Conservation (phyloP, 2,329 filamentous ascomycete species). For the Cryoendolithus antarcticus region DNA sequence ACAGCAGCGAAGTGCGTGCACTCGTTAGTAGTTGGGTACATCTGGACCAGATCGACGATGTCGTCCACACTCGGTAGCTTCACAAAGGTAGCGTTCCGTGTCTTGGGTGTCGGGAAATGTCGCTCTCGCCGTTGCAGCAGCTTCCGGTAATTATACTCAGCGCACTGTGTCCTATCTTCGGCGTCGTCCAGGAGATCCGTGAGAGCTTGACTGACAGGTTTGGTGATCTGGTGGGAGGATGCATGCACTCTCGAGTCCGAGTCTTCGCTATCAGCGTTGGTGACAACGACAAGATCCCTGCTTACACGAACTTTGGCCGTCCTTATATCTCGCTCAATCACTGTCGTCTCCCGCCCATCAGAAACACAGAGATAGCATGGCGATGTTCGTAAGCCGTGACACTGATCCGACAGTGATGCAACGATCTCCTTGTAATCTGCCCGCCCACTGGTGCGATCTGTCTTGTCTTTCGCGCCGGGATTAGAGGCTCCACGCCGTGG, state of each 20-base stretch:
- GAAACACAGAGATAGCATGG: slow-evolving; percentile 47
- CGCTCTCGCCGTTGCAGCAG: slow-evolving; percentile 1
- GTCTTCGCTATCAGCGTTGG: slow-evolving; percentile 39
- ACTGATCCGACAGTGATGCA: not conserved
- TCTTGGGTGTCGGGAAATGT: not conserved
- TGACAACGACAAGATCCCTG: slow-evolving; percentile 41
- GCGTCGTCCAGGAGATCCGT: slow-evolving; percentile 24
- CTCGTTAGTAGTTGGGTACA: slow-evolving; percentile 44
- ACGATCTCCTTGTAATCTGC: slow-evolving; percentile 19
- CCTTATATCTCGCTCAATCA: slow-evolving; percentile 45
- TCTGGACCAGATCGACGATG: slow-evolving; percentile 37
- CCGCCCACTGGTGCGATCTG: not conserved
- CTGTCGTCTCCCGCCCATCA: slow-evolving; percentile 34
- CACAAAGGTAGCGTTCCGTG: not conserved
- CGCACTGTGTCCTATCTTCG: slow-evolving; percentile 21
- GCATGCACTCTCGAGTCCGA: slow-evolving; percentile 14
- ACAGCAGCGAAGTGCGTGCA: slow-evolving; percentile 46
- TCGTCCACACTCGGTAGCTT: slow-evolving; percentile 19
- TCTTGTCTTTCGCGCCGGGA: slow-evolving; percentile 1
- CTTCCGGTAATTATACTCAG: slow-evolving; percentile 19
- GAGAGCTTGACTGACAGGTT: not conserved
- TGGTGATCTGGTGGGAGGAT: slow-evolving; percentile 7
- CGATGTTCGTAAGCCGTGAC: slow-evolving; percentile 30
- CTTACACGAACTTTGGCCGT: slow-evolving; percentile 34
- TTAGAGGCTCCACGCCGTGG: slow-evolving; percentile 8